Evolutionary conservation across 805 yeast genomes (phyloP).

Genomic region (Candida bentonensis): DNA sequence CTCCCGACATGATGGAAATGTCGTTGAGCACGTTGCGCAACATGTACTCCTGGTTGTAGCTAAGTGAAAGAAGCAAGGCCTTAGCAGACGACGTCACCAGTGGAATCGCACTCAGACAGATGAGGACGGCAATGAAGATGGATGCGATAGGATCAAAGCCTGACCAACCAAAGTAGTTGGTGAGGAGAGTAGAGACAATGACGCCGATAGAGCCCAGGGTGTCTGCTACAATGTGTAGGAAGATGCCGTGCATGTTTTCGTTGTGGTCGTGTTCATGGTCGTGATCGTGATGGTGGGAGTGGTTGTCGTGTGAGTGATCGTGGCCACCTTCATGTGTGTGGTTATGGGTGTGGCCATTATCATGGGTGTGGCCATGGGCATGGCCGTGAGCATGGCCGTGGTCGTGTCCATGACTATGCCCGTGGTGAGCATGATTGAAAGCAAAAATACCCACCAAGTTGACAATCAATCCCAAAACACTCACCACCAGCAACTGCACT

Average conservation of each 20-base stretch:
- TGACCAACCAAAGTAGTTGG: slow-evolving; percentile 54
- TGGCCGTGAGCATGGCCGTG: slow-evolving; percentile 23
- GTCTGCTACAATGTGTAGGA: slow-evolving; percentile 87
- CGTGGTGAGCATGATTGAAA: slow-evolving; percentile 71
- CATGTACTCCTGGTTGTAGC: slow-evolving; percentile 41
- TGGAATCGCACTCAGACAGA: slow-evolving; percentile 73
- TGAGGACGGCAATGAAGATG: slow-evolving; percentile 66
- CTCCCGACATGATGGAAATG: slow-evolving; percentile 58
- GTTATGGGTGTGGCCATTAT: slow-evolving; percentile 13
- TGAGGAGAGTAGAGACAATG: slow-evolving; percentile 72
- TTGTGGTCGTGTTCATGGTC: slow-evolving; percentile 25
- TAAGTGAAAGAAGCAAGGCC: slow-evolving; percentile 51
- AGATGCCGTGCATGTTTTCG: slow-evolving; percentile 85
- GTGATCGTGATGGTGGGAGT: slow-evolving; percentile 13
- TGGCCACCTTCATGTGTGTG: slow-evolving; percentile 15
- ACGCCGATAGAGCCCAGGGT: slow-evolving; percentile 96
- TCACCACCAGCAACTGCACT: slow-evolving; percentile 72
- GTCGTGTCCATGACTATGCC: slow-evolving; percentile 31
- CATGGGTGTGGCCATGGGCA: slow-evolving; percentile 13
- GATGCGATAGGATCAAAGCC: slow-evolving; percentile 93
- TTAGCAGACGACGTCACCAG: slow-evolving; percentile 68
- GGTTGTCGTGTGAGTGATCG: slow-evolving; percentile 6
- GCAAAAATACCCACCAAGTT: slow-evolving; percentile 90
- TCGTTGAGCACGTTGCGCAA: slow-evolving; percentile 57
- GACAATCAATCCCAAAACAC: slow-evolving; percentile 71